Percentiles rank a stretch among this genome's conserved stretches.
These are phyloP conservation scores for Colletotrichum tabaci DNA, from an alignment of 2,329 filamentous ascomycete genomes.

Conservation along the genomic window DNA sequence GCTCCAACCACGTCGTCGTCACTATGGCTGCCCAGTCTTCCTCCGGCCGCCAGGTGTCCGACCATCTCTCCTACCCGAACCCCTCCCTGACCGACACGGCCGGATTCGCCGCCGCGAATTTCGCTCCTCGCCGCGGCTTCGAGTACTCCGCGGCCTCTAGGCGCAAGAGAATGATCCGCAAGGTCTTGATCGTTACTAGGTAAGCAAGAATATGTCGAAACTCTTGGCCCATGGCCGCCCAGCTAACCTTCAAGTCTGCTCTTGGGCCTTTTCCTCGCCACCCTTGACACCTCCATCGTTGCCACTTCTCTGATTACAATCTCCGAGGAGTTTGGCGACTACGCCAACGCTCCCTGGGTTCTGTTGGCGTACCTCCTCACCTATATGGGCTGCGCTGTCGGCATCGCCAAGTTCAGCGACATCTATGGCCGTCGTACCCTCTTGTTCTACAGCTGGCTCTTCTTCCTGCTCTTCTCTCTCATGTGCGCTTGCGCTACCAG, in stretches of 20 bases:
- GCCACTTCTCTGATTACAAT: constrained; percentile 72
- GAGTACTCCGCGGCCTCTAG: neutral
- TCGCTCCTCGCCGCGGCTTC: neutral
- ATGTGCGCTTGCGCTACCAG: constrained; percentile 65
- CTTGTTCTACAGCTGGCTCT: constrained; percentile 65
- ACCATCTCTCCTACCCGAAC: constrained; percentile 46
- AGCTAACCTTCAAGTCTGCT: constrained; percentile 48
- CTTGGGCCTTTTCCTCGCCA: constrained; percentile 69
- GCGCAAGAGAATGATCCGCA: constrained; percentile 44
- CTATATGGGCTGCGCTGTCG: constrained; percentile 72
- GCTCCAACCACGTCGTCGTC: neutral
- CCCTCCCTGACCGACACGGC: constrained; percentile 46
- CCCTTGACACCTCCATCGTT: constrained; percentile 71
- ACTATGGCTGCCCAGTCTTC: constrained; percentile 12
- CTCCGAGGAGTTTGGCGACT: constrained; percentile 66
- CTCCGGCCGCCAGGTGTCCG: constrained; percentile 19
- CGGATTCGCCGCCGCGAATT: constrained; percentile 29
- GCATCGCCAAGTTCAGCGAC: constrained; percentile 72
- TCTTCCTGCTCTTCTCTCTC: constrained; percentile 70
- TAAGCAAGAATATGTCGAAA: constrained; percentile 40
- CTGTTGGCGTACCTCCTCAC: constrained; percentile 70
- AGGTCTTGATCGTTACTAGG: constrained; percentile 55
- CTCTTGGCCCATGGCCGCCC: neutral
- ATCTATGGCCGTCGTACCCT: constrained; percentile 70
- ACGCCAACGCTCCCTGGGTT: constrained; percentile 68